Conservation (phyloP, 495 filamentous ascomycete species). For the Aspergillus hancockii region DNA sequence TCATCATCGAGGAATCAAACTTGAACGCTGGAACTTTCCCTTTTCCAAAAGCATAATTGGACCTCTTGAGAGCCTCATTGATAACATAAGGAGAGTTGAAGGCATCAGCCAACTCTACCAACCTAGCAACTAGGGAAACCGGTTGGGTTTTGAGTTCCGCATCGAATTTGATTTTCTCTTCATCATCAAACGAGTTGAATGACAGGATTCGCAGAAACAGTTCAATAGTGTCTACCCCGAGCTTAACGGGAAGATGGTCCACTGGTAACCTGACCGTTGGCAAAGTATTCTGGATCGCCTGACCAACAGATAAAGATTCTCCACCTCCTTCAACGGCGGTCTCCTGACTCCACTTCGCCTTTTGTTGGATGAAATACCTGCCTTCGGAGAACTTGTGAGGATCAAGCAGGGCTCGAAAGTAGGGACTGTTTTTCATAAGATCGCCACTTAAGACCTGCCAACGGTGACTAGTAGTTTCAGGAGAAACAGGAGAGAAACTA, state of each 20-base stretch:
- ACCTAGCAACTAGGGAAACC: constrained; percentile 31
- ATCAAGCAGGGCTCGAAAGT: constrained; percentile 49
- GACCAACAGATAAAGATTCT: constrained; percentile 4
- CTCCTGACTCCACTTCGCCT: constrained; percentile 6
- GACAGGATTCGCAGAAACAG: constrained; percentile 41
- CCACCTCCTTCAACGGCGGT: not conserved
- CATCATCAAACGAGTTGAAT: constrained; percentile 25
- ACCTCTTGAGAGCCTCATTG: constrained; percentile 17
- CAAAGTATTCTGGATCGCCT: constrained; percentile 12
- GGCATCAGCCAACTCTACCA: constrained; percentile 39
- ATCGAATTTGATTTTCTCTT: constrained; percentile 23
- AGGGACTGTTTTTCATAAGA: constrained; percentile 39
- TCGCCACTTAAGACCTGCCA: constrained; percentile 40
- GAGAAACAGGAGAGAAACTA: constrained; percentile 3
- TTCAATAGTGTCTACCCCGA: constrained; percentile 38
- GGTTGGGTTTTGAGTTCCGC: constrained; percentile 29
- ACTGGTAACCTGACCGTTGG: constrained; percentile 33
- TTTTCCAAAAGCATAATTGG: constrained; percentile 34
- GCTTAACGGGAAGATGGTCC: constrained; percentile 22
- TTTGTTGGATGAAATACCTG: constrained; percentile 33
- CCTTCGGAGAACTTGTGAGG: constrained; percentile 51
- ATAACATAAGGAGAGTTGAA: constrained; percentile 37
- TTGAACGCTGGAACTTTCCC: constrained; percentile 24
- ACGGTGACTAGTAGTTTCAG: constrained; percentile 11
- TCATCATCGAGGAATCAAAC: constrained; percentile 31